Base-by-base conservation (phyloP, 2,329 filamentous ascomycete genomes). In the Fusarium torreyae region DNA sequence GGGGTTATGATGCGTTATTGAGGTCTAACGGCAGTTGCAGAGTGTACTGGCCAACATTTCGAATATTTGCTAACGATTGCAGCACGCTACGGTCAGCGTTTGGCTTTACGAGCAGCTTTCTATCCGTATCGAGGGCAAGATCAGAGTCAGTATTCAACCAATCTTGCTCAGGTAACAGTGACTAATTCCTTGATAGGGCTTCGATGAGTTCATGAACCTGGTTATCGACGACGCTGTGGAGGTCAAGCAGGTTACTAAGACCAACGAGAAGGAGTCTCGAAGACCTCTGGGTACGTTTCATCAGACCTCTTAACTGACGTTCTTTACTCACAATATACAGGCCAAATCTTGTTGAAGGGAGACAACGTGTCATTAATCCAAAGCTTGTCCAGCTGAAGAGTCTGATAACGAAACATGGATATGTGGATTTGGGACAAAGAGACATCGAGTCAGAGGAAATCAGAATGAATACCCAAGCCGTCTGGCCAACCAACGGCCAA, bases 121-220 rank as follows among this genome's bases (percentile, higher is more conserved):
- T 15, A 94, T 97, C 77, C 88, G 96, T 64, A 98, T 99, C 77
- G 94, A 98, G 83, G 96, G 96, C 67, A 97, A 95, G 84, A 97
- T 99, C 72, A 89, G 96, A 77, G 95, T 97, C 81, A 69, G 90
- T 81, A 42, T n/a, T 33, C 5, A n/a, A 28, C 6, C 6, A 17
- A 40, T 36, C 28, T 24, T 31, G 26, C 18, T 22, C 17, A 22
- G 8, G 20, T 39, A n/a, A 24, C 22, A 44, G 15, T 7, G 39
- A 18, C 62, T 73, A 42, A 59, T 43, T 22, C 5, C 36, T 40
- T 3, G n/a, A 5, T 9, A 97, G 94, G 94, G 96, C 15, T 99
- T 99, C 73, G 96, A 99, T 79, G 96, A 99, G 81, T 99, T 98
- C 84, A 98, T 99, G 94, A 99, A 99, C 83, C 86, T 99, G 50